Evolutionary conservation across 306 rosid species (phyloP), one percentile per base, ranked within the genome.

Genomic region (Prunus armeniaca): DNA sequence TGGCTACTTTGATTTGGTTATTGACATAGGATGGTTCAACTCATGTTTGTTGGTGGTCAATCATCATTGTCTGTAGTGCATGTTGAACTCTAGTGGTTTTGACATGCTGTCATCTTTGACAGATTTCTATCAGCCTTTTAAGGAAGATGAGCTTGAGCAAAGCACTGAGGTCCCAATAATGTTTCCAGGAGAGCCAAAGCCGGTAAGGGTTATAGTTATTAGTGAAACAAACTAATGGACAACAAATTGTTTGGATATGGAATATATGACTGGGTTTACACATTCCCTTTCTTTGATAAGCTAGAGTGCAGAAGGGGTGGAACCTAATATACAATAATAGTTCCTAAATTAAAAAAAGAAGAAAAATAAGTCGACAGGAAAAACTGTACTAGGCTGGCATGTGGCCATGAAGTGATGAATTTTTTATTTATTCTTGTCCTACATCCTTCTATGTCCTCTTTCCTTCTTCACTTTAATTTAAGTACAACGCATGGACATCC

Each of bases 51-150:
- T 61, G 61, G 57, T 41, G 27, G 17, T 24, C 11, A 22, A 41
- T 25, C 65, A 27, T n/a, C 22, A 76, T 69, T 70, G 15, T 54
- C n/a, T 47, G 9, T 22, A 57, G 3, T 47, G 14, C 14, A 13
- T 67, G 9, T 12, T 17, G 2, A 24, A 18, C n/a, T 17, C 9
- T 65, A 32, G 38, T 25, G 30, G 71, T 34, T 57, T n/a, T 77
- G 15, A 56, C 57, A 13, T 50, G 76, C 54, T 18, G 28, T 69
- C 12, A 71, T 82, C 52, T 61, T 65, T 50, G 60, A 54, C 92
- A 93, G 97, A 93, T 87, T 86, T 93, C 80, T 93, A 90, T 74
- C 92, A 88, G 73, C 97, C 93, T 17, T 89, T 93, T 49, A 90
- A 87, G 92, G 92, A 90, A 84, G 97, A 93, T 71, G 96, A 90